These are phyloP conservation scores for Nakaseomyces glabratus DNA, from an alignment of 1,139 yeast genomes.

Conservation along the genomic window DNA sequence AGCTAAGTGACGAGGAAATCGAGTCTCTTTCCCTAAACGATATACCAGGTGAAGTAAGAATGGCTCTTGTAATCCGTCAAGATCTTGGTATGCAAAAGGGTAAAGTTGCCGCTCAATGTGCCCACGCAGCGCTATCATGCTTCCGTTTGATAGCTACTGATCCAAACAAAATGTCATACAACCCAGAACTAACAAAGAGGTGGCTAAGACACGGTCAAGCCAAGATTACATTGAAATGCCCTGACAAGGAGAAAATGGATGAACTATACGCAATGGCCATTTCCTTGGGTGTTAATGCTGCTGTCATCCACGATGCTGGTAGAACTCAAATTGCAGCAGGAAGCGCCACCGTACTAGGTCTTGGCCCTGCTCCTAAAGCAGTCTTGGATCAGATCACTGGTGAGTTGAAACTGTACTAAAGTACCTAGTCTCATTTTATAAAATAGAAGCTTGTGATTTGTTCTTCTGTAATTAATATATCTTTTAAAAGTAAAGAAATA, in stretches of 20 bases:
- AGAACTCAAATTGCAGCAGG: slow-evolving; percentile 94
- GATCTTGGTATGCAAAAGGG: slow-evolving; percentile 93
- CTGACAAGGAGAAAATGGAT: slow-evolving; percentile 67
- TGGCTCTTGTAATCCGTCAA: slow-evolving; percentile 82
- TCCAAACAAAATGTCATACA: slow-evolving; percentile 43
- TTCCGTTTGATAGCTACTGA: slow-evolving; percentile 60
- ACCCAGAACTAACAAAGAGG: slow-evolving; percentile 51
- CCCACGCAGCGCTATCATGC: slow-evolving; percentile 92
- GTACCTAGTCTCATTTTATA: too few species aligned
- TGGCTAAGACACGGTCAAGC: slow-evolving; percentile 91
- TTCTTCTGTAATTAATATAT: neutral
- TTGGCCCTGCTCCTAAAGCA: slow-evolving; percentile 94
- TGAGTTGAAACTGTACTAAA: slow-evolving; percentile 60
- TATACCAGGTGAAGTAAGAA: slow-evolving; percentile 69
- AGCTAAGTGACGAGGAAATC: slow-evolving; percentile 37
- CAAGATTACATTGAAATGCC: slow-evolving; percentile 81
- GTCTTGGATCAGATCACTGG: slow-evolving; percentile 77
- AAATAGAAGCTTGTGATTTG: too few species aligned
- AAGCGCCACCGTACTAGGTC: slow-evolving; percentile 84
- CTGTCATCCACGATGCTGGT: slow-evolving; percentile 90
- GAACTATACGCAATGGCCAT: slow-evolving; percentile 72
- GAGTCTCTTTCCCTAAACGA: slow-evolving; percentile 51
- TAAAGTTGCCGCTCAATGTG: slow-evolving; percentile 94
- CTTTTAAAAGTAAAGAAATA: too few species aligned
- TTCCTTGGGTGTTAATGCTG: slow-evolving; percentile 67